Percentiles rank a stretch among this genome's conserved stretches.
Conservation (phyloP, 257 asterid species). For the Misopates orontium region DNA sequence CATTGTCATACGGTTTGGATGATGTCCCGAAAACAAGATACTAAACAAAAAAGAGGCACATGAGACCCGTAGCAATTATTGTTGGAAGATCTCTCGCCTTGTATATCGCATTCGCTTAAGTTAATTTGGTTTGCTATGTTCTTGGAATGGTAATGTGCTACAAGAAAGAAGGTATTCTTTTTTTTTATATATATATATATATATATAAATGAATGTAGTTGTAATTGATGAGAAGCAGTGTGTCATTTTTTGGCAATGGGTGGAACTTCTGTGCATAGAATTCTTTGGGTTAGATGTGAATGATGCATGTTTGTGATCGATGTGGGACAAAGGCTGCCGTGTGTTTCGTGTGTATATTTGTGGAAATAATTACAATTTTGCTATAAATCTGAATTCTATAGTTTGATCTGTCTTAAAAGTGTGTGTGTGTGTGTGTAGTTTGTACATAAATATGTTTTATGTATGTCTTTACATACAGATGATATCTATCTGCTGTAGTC, state of each 20-base stretch:
- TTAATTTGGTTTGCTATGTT: constrained; percentile 29
- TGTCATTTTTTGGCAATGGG: constrained; percentile 27
- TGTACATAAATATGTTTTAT: neutral
- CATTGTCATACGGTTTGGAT: constrained; percentile 71
- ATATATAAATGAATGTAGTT: no score
- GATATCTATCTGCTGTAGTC: no score
- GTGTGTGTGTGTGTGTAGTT: neutral
- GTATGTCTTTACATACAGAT: no score
- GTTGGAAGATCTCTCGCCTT: constrained; percentile 3
- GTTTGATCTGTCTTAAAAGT: neutral
- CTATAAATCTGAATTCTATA: constrained; percentile 1
- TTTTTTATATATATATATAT: constrained; percentile 5
- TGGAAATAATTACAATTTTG: constrained; percentile 14
- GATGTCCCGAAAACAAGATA: constrained; percentile 19
- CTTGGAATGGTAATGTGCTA: constrained; percentile 20
- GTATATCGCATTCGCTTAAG: constrained; percentile 19
- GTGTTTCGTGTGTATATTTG: constrained; percentile 23
- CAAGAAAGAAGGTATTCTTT: constrained; percentile 17
- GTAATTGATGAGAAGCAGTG: constrained; percentile 31
- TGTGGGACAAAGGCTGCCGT: constrained; percentile 19
- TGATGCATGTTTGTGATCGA: constrained; percentile 26
- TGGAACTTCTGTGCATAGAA: constrained; percentile 24
- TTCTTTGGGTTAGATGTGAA: constrained; percentile 28
- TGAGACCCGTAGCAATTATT: neutral
- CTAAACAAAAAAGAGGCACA: constrained; percentile 5